A percentile compares a stretch with the other conserved stretches of the same genome.
phyloP scores from a whole-genome alignment of 306 rosid species.

The Phaseolus lunatus region DNA sequence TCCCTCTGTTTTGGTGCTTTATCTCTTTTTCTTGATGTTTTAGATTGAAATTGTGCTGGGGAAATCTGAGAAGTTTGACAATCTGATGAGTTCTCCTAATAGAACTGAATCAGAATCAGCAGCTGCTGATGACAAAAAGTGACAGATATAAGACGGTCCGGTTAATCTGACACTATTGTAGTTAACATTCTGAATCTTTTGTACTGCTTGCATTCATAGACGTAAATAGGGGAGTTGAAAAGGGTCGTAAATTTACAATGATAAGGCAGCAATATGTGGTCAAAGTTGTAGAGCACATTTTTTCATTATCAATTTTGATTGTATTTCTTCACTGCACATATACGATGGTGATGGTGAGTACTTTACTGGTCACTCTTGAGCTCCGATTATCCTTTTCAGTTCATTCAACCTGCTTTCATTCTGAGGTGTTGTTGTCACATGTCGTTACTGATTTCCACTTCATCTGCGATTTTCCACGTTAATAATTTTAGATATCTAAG shows the following conservation, averaged over 20 bases:
- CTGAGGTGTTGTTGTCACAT: background rate
- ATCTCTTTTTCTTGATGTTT: background rate
- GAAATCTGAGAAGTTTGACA: conserved; percentile 88
- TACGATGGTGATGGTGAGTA: conserved; percentile 25
- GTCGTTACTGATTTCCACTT: conserved; percentile 25
- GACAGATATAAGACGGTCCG: conserved; percentile 42
- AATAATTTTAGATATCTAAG: background rate
- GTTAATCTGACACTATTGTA: conserved; percentile 60
- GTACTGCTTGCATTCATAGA: conserved; percentile 47
- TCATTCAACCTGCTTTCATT: conserved; percentile 12
- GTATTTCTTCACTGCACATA: conserved; percentile 51
- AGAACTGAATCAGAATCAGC: conserved; percentile 51
- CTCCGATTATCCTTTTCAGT: background rate
- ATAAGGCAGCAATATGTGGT: conserved; percentile 42
- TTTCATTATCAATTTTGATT: conserved; percentile 44
- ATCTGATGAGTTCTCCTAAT: conserved; percentile 58
- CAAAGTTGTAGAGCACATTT: conserved; percentile 58
- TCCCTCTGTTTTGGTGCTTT: background rate
- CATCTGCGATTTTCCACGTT: background rate
- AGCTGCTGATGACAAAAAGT: conserved; percentile 53
- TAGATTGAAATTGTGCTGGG: conserved; percentile 95
- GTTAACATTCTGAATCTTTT: conserved; percentile 55
- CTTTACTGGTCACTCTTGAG: conserved; percentile 35
- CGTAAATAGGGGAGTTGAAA: conserved; percentile 51
- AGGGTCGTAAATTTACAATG: conserved; percentile 47